Evolutionary conservation across 148 eudicot genomes (phyloP), one percentile per base, ranked within the genome.

Genomic region (Rhododendron williamsianum): DNA sequence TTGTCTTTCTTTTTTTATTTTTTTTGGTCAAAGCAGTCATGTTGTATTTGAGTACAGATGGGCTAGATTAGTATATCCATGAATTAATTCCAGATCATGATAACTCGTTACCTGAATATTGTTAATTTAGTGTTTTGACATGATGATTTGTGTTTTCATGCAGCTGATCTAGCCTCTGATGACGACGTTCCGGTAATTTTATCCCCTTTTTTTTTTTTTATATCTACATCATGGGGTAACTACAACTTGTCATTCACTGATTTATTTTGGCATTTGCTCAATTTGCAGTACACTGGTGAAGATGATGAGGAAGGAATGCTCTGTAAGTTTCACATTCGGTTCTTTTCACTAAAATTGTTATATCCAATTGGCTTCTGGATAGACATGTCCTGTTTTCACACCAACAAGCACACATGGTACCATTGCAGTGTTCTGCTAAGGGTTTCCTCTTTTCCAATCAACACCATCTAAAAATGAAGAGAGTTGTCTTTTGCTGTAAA

Each of bases 291-390:
- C 46, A 69, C 84, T 83, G 93, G 89, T 83, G 94, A 89, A 86
- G 89, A 85, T 52, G 91, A 93, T 51, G 98, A 93, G 52, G 96
- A 94, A 72, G 98, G 98, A 86, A 84, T 94, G 91, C 96, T 94
- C 49, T 94, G 98, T 94, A 82, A 92, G 96, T 91, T 81, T 87
- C 65, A 10, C 56, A 8, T n/a, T 69, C 11, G 0, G n/a, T 49
- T 73, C 35, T 52, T n/a, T 51, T 48, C 23, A 9, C 2, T 35
- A 8, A 21, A 19, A 35, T 11, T 51, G 27, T 52, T 19, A 4
- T 36, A 36, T 1, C n/a, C 45, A 12, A 10, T 35, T 82, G 65
- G 54, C 78, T 76, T 51, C 58, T n/a, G 76, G 63, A 82, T 65
- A n/a, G 52, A 25, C 35, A 80, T 77, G 8, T 45, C 9, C 25